Evolutionary conservation across 164 flowering plant genomes (phyloP).

Genomic region (Chloranthus sessilifolius): DNA sequence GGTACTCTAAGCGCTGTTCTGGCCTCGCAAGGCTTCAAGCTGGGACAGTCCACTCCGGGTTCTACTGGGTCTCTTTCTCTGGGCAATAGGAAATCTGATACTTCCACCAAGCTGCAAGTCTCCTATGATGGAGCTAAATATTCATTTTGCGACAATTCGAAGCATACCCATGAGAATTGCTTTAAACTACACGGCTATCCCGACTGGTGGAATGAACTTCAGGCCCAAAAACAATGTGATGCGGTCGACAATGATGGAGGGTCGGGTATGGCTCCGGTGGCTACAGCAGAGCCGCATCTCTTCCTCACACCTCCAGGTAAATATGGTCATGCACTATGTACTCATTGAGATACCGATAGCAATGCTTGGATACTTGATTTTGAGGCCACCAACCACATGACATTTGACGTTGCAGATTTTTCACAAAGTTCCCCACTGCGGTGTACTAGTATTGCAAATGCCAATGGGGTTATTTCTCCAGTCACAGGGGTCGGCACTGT

Average conservation of each 20-base stretch:
- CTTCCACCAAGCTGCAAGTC: not conserved
- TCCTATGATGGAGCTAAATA: not conserved
- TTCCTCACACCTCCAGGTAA: not conserved
- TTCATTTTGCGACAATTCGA: not conserved
- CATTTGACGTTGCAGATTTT: not conserved
- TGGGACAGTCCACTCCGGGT: too few relatives aligned
- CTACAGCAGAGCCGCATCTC: not conserved
- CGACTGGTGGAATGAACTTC: too few relatives aligned
- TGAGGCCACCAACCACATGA: not conserved
- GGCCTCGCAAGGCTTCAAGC: slow-evolving; percentile 5
- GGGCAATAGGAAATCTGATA: too few relatives aligned
- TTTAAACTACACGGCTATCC: too few relatives aligned
- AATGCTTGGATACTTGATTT: too few relatives aligned
- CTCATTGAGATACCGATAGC: not conserved
- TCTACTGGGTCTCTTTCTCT: not conserved
- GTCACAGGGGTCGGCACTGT: not conserved
- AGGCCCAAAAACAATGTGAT: not conserved
- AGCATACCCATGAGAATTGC: slow-evolving; percentile 1
- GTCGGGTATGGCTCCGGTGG: not conserved
- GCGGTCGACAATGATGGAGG: not conserved
- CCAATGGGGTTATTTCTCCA: too few relatives aligned
- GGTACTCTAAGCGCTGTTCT: slow-evolving; percentile 1
- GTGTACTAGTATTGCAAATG: not conserved
- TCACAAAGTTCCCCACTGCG: not conserved
- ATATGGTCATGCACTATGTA: not conserved